phyloP scores from a whole-genome alignment of 306 rosid species.

The Phaseolus lunatus region DNA sequence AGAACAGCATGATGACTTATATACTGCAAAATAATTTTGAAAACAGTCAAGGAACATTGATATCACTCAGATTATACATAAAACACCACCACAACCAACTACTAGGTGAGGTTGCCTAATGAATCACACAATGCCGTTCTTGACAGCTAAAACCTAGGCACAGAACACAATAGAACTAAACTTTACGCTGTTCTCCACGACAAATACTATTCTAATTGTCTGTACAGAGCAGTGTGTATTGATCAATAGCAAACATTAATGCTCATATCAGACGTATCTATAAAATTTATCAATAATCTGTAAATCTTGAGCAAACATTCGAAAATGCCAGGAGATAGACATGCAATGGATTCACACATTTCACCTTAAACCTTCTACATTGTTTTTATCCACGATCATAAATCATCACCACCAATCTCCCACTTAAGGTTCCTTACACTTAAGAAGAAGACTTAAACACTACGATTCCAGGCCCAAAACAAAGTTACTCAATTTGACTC shows the following conservation, averaged over 20 bases:
- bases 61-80: slow-evolving; percentile 3
- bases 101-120: background rate
- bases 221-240: background rate
- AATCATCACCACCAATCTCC: background rate
- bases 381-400: background rate
- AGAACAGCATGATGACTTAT: slow-evolving; percentile 37
- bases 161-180: background rate
- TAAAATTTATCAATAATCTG: slow-evolving; percentile 3
- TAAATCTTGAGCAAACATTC: background rate
- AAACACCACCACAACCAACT: background rate
- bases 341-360: slow-evolving; percentile 3
- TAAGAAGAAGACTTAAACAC: background rate
- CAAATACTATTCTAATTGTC: background rate
- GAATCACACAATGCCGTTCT: background rate
- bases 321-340: background rate
- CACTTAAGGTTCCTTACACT: background rate
- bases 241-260: background rate
- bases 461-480: background rate
- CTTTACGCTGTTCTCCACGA: background rate
- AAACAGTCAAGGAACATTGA: slow-evolving; percentile 20
- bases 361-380: background rate
- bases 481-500: background rate
- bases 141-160: background rate
- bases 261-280: slow-evolving; percentile 7
- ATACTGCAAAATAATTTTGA: slow-evolving; percentile 44